phyloP scores from a whole-genome alignment of 2,329 filamentous ascomycete species.

The Pestalotiopsis sp. region DNA sequence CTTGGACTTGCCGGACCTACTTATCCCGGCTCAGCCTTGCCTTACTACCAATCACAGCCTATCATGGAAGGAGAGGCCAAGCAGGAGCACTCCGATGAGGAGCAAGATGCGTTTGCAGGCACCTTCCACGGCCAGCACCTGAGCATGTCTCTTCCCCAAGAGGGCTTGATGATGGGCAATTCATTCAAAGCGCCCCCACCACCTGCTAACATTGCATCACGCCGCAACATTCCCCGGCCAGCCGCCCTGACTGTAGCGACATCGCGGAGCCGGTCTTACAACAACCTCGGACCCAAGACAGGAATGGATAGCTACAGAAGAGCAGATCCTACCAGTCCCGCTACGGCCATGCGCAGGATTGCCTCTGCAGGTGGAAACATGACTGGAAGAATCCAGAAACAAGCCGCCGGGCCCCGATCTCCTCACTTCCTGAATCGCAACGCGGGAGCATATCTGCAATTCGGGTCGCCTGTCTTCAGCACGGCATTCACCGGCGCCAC shows the following conservation, averaged over 20 bases:
- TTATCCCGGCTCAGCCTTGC: conserved; percentile 21
- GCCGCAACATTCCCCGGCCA: conserved; percentile 52
- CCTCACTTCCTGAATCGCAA: conserved; percentile 48
- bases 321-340: conserved; percentile 45
- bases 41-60: conserved; percentile 24
- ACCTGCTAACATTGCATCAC: conserved; percentile 55
- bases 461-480: conserved; percentile 38
- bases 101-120: background rate
- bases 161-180: conserved; percentile 25
- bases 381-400: conserved; percentile 45
- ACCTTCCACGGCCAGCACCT: background rate
- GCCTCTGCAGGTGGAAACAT: conserved; percentile 51
- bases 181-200: conserved; percentile 52
- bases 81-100: conserved; percentile 14
- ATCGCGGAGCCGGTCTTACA: conserved; percentile 45
- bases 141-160: background rate
- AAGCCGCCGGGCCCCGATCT: conserved; percentile 41
- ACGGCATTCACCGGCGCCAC: conserved; percentile 41
- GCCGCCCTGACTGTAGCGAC: conserved; percentile 50
- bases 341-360: conserved; percentile 51
- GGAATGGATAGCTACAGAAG: conserved; percentile 49
- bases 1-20: conserved; percentile 18
- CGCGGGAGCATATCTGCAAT: conserved; percentile 46
- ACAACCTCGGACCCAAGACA: conserved; percentile 45
- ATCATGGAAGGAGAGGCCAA: conserved; percentile 19